Conservation (phyloP, 257 asterid genomes). For the Fraxinus cuspidata region DNA sequence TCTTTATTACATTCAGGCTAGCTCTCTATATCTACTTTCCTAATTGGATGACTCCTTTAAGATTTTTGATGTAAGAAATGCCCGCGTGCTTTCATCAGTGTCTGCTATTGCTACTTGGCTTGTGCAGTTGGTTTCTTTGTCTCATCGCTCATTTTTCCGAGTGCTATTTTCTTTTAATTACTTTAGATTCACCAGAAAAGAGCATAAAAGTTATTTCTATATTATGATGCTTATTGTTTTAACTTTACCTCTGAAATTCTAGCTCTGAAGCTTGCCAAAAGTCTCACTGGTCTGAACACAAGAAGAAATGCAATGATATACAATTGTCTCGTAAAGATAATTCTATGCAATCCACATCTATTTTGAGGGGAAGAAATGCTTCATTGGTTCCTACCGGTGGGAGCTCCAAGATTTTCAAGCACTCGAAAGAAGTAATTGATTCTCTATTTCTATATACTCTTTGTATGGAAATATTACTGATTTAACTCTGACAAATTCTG, state of each 20-base stretch:
- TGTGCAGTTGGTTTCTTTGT: conserved; percentile 4
- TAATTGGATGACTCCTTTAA: not conserved
- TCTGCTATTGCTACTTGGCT: not conserved
- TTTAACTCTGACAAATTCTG: conserved; percentile 15
- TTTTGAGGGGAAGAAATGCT: conserved; percentile 41
- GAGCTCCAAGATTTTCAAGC: conserved; percentile 44
- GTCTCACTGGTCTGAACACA: conserved; percentile 89
- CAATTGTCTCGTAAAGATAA: conserved; percentile 38
- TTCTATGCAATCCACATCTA: conserved; percentile 35
- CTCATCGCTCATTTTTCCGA: not conserved
- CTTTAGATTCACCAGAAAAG: conserved; percentile 14
- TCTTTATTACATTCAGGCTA: not conserved
- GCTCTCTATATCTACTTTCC: not conserved
- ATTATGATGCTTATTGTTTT: conserved; percentile 1
- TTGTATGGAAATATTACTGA: not conserved
- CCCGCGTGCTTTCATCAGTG: not conserved
- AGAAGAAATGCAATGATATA: conserved; percentile 62
- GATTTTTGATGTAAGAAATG: not conserved
- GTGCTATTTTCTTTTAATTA: conserved; percentile 14
- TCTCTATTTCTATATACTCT: conserved; percentile 21
- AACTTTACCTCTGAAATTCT: conserved; percentile 25
- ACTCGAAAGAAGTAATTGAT: conserved; percentile 49
- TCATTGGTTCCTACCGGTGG: conserved; percentile 39
- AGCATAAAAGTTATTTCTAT: not conserved
- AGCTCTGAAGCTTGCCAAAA: conserved; percentile 83